Conservation (phyloP, 768 basidiomycete genomes). For the Mycena pura region DNA sequence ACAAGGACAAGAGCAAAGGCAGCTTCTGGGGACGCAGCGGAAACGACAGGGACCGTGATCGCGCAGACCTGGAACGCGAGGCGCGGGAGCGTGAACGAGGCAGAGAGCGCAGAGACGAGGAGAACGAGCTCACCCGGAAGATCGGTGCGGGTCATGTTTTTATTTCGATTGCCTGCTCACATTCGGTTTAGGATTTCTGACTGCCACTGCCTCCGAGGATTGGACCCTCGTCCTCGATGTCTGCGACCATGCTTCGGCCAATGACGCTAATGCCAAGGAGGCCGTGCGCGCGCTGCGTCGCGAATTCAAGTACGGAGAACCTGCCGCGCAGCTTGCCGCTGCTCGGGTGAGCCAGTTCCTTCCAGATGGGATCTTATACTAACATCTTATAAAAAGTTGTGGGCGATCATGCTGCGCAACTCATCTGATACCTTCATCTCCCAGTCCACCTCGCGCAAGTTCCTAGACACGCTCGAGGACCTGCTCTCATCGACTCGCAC, state of each 20-base stretch:
- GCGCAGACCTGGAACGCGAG: conserved; percentile 21
- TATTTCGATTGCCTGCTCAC: conserved; percentile 7
- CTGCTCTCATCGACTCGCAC: conserved; percentile 67
- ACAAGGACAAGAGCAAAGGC: conserved; percentile 58
- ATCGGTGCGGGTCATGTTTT: conserved; percentile 56
- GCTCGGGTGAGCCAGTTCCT: conserved; percentile 61
- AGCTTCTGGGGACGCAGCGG: conserved; percentile 58
- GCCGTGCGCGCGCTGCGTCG: conserved; percentile 81
- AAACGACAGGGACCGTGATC: conserved; percentile 47
- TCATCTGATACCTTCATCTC: conserved; percentile 73
- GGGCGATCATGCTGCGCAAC: conserved; percentile 91
- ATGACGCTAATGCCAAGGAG: conserved; percentile 79
- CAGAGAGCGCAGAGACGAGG: conserved; percentile 50
- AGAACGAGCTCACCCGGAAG: conserved; percentile 69
- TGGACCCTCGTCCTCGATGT: conserved; percentile 85
- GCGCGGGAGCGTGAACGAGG: conserved; percentile 25
- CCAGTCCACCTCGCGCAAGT: conserved; percentile 77
- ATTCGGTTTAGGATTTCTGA: conserved; percentile 62
- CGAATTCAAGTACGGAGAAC: conserved; percentile 88
- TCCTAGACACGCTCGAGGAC: conserved; percentile 80
- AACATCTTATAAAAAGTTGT: conserved; percentile 55
- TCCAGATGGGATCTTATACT: neutral
- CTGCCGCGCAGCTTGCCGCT: conserved; percentile 76
- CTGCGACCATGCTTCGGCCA: conserved; percentile 81
- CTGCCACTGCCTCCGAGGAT: conserved; percentile 82